Base-by-base conservation (phyloP, 768 basidiomycete species). In the Lactifluus subvellereus region DNA sequence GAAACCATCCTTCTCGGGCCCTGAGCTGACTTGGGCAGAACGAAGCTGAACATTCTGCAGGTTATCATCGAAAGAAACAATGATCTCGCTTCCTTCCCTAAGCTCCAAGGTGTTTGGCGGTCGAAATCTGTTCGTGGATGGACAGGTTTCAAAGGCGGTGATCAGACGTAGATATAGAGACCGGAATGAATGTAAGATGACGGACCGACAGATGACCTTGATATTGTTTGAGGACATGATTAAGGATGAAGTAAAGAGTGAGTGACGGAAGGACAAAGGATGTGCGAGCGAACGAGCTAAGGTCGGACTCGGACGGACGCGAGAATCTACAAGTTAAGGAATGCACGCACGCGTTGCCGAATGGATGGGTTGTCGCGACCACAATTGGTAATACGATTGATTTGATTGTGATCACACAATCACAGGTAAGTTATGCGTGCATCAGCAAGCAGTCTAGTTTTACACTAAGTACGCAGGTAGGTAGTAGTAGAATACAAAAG, bases 171-270 rank as follows among this genome's bases (percentile, higher is more conserved):
- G 37, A 48, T 61, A 38, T 47, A 59, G 33, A 7, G 48, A 40
- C 42, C 53, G 61, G 56, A 57, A 54, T 64, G 63, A 53, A 43
- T n/a, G 64, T 48, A 50, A 58, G 54, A 32, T 27, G 55, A 77
- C 93, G 69, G 69, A 95, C 96, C 96, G 93, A 83, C 96, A 98
- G 68, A 99, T 93, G 72, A 99, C 97, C 81, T 98, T 96, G 82
- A 96, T 94, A 74, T 95, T 95, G 68, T 86, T 94, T 66, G 79
- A 79, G 68, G 86, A 83, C 72, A 86, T 86, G 77, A 61, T 57
- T 27, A 40, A 50, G 53, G 48, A 43, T 3, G 22, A 50, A 49
- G 57, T 43, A 42, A 45, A 22, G 54, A 45, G 54, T 40, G 50
- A 35, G 45, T 11, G 47, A 45, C 20, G 43, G 30, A 47, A 49